Evolutionary conservation across 2,329 filamentous ascomycete genomes (phyloP), one percentile per base, ranked within the genome.

Genomic region (Nemania abortiva): DNA sequence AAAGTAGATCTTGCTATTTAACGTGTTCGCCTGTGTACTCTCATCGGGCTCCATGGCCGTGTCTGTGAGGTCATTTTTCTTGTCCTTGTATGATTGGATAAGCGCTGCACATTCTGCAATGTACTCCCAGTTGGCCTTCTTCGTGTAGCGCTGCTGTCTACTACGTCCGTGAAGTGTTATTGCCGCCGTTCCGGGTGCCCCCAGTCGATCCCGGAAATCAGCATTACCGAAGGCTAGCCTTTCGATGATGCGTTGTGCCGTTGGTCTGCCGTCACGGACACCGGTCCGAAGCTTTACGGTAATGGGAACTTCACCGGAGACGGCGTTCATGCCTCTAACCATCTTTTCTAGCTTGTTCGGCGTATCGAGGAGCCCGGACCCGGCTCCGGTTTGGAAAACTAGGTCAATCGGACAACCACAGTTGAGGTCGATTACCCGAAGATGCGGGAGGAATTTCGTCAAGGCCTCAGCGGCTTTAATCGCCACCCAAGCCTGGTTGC

Each of bases 331-430:
- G 74, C 96, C 96, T 71, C 95, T 89, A 52, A 99, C 87, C 82
- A 98, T 98, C 81, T 95, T 95, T 81, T 98, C 95, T 58, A 99
- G 84, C 82, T 98, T 98, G 66, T 90, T 90, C 34, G 89, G 92
- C 63, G 91, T 87, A 76, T 99, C 96, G n/a, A 99, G 89, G 18
- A 99, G 88, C 1, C 93, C 95, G 22, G 95, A 97, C 3, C 96
- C 96, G 49, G 93, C 94, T 59, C 96, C 96, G 54, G 91, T 87
- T 75, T 94, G 90, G 84, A 90, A 98, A 60, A 99, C 91, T 74
- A 98, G 89, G 78, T 99, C 96, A 77, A 99, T 98, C 3, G 96
- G 96, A 78, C 96, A 99, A 53, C 96, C 96, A 76, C 95, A 98
- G 84, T 99, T 99, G 74, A 99, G 85, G 77, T 99, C 96, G 72